Evolutionary conservation across 2,329 filamentous ascomycete genomes (phyloP), one percentile per base, ranked within the genome.

Genomic region (Huntiella decipiens): DNA sequence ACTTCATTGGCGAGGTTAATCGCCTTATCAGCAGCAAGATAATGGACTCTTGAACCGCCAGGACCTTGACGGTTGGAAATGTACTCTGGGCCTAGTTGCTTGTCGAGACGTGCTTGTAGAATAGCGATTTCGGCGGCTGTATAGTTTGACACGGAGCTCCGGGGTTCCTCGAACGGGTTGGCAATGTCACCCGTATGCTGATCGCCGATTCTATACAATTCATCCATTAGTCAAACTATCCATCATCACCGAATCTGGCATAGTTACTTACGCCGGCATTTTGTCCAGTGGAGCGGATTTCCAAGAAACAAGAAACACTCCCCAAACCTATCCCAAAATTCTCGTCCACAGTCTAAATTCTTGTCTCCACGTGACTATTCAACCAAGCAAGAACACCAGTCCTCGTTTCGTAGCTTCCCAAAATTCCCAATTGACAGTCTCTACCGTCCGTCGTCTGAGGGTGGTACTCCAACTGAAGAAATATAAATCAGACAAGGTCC

Each of bases 1-100:
- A 95, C 79, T 59, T 95, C 84, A 56, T 95, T 95, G 45, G 87
- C 87, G 44, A 95, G 78, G 48, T 83, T 82, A 59, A 98, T 98
- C 57, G 82, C 87, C 65, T 98, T 98, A 58, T 96, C 88, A 1
- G 86, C 87, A n/a, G 86, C 77, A 44, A 98, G 70, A 62, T 98
- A 98, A 59, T 93, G 85, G 13, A 98, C 82, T 58, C 82, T 88
- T 52, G 79, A 74, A 43, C 87, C 87, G 7, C 79, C 81, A 10
- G 86, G 80, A 2, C 91, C 91, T 11, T 81, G 69, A 56, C 91
- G 73, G 37, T 84, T 75, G 2, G 88, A 96, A 49, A 98, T 83
- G 60, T 92, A 98, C 63, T 98, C 92, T 0, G 91, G 91, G 0
- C 91, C 91, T 8, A 98, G 74, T 58, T 95, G 87, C 58, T 87